A percentile compares a stretch with the other conserved stretches of the same genome.
phyloP scores from a whole-genome alignment of 352 stramenopile species.

The Elongisporangium senticosum region DNA sequence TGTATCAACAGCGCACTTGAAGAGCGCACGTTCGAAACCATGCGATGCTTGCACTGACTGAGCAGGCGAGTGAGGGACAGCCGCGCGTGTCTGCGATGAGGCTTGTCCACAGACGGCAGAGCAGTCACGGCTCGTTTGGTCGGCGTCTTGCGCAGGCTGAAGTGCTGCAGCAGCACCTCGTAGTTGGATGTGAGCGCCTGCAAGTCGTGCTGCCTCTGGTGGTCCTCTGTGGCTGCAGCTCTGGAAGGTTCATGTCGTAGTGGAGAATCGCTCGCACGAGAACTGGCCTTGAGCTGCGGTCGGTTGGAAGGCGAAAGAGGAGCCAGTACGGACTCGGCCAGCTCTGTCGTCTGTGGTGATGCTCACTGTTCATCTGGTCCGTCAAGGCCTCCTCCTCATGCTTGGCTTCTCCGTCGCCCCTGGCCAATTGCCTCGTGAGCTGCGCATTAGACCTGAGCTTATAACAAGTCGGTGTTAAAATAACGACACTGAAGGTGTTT shows the following conservation, averaged over 20 bases:
- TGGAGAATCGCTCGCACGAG: too few relatives aligned
- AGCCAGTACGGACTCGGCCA: neutral
- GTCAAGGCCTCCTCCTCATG: neutral
- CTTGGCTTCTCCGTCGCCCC: neutral
- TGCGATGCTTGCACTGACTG: neutral
- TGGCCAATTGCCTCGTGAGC: neutral
- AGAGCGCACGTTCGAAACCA: neutral
- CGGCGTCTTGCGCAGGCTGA: constrained; percentile 4
- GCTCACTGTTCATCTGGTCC: neutral
- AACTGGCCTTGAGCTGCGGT: neutral
- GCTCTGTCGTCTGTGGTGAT: neutral
- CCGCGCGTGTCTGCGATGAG: neutral
- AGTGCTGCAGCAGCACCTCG: constrained; percentile 8
- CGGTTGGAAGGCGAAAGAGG: too few relatives aligned
- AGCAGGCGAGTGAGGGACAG: neutral
- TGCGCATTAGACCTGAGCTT: neutral
- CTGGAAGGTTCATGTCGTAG: too few relatives aligned
- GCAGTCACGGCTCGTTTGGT: neutral
- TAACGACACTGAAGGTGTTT: too few relatives aligned
- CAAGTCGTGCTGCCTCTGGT: constrained; percentile 2
- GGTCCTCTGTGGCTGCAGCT: neutral
- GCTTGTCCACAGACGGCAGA: neutral
- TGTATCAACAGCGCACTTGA: neutral
- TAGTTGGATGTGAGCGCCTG: constrained; percentile 7
- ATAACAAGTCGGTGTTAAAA: neutral